Percentiles rank a stretch among this genome's conserved stretches.
Conservation (phyloP, 106 monocot species). For the Apostasia ramifera region DNA sequence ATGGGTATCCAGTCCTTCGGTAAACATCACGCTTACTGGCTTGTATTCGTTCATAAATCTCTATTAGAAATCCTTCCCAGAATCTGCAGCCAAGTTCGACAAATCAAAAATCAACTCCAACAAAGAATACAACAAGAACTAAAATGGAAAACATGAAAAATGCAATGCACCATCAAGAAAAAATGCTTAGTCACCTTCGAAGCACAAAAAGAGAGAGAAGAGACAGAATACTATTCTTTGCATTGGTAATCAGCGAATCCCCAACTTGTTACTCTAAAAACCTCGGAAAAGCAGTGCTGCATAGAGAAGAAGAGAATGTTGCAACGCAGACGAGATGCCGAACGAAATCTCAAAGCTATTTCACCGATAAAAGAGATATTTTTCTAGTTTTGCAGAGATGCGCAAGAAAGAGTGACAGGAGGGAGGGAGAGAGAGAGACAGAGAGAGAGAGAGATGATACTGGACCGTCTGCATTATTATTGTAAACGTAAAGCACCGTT, state of each 20-base stretch:
- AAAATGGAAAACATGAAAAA: not conserved
- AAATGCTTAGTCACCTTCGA: not conserved
- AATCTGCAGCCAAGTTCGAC: slow-evolving; percentile 4
- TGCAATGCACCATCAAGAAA: slow-evolving; percentile 9
- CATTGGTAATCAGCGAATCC: not conserved
- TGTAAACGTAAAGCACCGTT: slow-evolving; percentile 1
- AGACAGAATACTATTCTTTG: slow-evolving; percentile 2
- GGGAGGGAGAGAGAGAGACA: slow-evolving; percentile 3
- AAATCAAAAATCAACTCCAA: too few species aligned
- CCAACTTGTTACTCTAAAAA: not conserved
- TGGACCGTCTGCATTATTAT: not conserved
- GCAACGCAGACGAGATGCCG: not conserved
- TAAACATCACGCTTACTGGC: slow-evolving; percentile 25
- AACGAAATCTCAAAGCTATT: not conserved
- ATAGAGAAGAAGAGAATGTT: not conserved
- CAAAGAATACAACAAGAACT: not conserved
- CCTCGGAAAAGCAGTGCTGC: not conserved
- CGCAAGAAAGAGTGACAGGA: not conserved
- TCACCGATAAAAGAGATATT: not conserved
- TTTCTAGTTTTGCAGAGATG: slow-evolving; percentile 3
- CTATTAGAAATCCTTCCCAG: not conserved
- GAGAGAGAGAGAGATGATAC: not conserved
- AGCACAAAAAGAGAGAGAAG: slow-evolving; percentile 5
- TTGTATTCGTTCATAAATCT: slow-evolving; percentile 10
- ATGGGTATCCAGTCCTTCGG: slow-evolving; percentile 40